Evolutionary conservation across 2,329 filamentous ascomycete genomes (phyloP), one percentile per base, ranked within the genome.

Genomic region (Pseudogymnoascus sp.): DNA sequence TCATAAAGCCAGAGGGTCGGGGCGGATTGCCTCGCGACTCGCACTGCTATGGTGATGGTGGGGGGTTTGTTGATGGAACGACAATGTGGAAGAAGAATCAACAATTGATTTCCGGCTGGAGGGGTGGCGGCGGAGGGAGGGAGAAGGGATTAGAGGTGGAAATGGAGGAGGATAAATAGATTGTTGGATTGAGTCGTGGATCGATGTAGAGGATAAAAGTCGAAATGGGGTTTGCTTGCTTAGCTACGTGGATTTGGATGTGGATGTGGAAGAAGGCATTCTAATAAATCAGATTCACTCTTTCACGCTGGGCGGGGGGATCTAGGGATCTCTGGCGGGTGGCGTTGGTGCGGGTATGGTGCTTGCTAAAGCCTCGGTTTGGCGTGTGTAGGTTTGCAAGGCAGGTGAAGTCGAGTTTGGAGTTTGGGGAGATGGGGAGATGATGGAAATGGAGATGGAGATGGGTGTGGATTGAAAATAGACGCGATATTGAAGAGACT

Each of bases 1-100:
- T 64, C 68, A 71, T 71, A 63, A 67, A 68, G 64, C 45, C 39
- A 51, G 39, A 31, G 45, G 23, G 23, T 16, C 45, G 45, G 23
- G 45, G 45, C 45, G 4, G 13, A 2, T 10, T 31, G 45, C 45
- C 45, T 16, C 45, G 14, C 23, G 45, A 54, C 23, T 54, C 23
- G 6, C 23, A 54, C 45, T 54, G 45, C 45, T 54, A 54, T 54
- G 3, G 43, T 48, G 43, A 25, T 48, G 43, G 43, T 48, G 23
- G 23, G 45, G 23, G 23, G 23, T 16, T 28, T 54, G 45, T 54
- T 54, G 45, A 54, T 16, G 23, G 21, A 28, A 54, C 14, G 23
- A 16, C 45, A 54, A 51, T 6, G 45, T 51, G 45, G 43, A 51
- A 51, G 45, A 61, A 21, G n/a, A 21, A 61, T 61, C 57, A 61